Conservation (phyloP, 2,329 filamentous ascomycete species). For the Apiospora arundinis region DNA sequence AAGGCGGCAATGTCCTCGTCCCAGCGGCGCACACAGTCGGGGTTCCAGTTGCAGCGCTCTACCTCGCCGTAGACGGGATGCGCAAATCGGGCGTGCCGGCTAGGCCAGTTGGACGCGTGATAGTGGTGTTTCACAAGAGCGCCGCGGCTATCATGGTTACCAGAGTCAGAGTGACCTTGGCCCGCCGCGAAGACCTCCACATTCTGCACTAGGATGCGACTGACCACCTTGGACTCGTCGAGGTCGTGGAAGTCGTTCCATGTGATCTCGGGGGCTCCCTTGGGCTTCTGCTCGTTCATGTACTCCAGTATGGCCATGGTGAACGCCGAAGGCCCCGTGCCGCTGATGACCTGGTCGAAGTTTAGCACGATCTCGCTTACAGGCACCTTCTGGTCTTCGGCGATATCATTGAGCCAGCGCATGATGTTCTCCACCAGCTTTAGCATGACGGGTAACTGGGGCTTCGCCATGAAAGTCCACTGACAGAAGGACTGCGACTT, state of each 20-base stretch:
- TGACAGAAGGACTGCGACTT: slow-evolving; percentile 77
- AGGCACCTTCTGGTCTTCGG: slow-evolving; percentile 62
- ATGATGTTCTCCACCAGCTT: slow-evolving; percentile 72
- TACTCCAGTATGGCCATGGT: slow-evolving; percentile 69
- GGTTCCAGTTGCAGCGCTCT: slow-evolving; percentile 73
- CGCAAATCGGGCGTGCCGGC: slow-evolving; percentile 67
- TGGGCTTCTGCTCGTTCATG: slow-evolving; percentile 57
- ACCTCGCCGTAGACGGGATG: slow-evolving; percentile 75
- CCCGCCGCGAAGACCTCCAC: slow-evolving; percentile 76
- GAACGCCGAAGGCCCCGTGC: slow-evolving; percentile 76
- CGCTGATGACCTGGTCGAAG: slow-evolving; percentile 75
- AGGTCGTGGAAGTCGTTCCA: slow-evolving; percentile 73
- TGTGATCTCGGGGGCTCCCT: slow-evolving; percentile 49
- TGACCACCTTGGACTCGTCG: slow-evolving; percentile 68
- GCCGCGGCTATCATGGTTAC: slow-evolving; percentile 69
- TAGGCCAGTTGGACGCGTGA: slow-evolving; percentile 76
- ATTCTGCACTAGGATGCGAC: slow-evolving; percentile 69
- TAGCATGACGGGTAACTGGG: slow-evolving; percentile 71
- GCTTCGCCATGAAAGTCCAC: slow-evolving; percentile 77
- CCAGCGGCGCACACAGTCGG: slow-evolving; percentile 69
- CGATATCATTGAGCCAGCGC: slow-evolving; percentile 66
- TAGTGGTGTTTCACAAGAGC: slow-evolving; percentile 78
- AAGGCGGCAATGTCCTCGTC: slow-evolving; percentile 69
- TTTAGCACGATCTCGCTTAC: slow-evolving; percentile 69
- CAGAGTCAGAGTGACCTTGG: slow-evolving; percentile 75